These are phyloP conservation scores for Trichophyton benhamiae DNA, from an alignment of 2,329 filamentous ascomycete genomes.

Conservation along the genomic window DNA sequence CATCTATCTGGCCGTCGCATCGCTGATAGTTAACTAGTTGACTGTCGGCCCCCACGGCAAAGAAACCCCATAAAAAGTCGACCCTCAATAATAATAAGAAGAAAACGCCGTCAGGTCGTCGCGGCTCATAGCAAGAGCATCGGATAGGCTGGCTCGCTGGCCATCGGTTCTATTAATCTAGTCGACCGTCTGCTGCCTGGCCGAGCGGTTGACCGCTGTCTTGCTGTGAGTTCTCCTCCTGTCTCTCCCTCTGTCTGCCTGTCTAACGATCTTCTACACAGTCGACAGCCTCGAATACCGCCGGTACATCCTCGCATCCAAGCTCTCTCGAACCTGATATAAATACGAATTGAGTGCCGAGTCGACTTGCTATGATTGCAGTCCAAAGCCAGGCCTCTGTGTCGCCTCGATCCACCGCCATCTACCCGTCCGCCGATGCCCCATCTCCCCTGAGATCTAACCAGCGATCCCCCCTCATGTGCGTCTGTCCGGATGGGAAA, in stretches of 20 bases:
- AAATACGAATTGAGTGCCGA: not conserved
- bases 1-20: not conserved
- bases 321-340: not conserved
- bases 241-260: too few relatives aligned
- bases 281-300: too few relatives aligned
- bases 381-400: not conserved
- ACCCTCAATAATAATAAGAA: not conserved
- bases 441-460: not conserved
- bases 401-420: not conserved
- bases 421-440: not conserved
- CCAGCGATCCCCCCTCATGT: slow-evolving; percentile 1
- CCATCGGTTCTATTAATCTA: too few relatives aligned
- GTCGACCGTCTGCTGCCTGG: too few relatives aligned
- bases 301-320: not conserved
- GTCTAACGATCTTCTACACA: too few relatives aligned
- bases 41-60: not conserved
- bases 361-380: not conserved
- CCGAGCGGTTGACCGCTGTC: too few relatives aligned
- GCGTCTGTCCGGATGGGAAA: not conserved
- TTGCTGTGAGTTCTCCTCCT: too few relatives aligned
- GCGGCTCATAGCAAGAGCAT: too few relatives aligned
- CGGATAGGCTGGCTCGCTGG: too few relatives aligned
- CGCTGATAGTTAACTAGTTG: not conserved
- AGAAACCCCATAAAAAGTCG: not conserved
- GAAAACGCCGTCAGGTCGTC: not conserved